Evolutionary conservation across 2,329 filamentous ascomycete species (phyloP).

Genomic region (Aspergillus clavatus): DNA sequence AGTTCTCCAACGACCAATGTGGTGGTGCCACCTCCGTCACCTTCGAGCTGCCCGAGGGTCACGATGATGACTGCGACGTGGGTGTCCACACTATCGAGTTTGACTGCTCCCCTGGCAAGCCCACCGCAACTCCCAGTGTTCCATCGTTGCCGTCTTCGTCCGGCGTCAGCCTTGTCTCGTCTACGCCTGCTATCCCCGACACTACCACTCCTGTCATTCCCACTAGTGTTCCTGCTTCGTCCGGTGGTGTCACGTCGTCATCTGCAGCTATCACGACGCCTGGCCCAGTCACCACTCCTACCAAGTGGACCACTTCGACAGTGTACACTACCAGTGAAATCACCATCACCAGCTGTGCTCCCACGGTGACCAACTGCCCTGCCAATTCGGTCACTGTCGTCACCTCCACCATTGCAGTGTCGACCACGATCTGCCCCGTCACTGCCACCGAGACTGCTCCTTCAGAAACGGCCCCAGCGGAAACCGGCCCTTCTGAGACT

Average conservation of each 20-base stretch:
- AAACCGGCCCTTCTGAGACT: background rate
- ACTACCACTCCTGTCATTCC: too few species aligned
- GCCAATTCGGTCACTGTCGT: slow-evolving; percentile 46
- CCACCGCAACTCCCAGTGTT: slow-evolving; percentile 9
- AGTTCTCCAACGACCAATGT: slow-evolving; percentile 79
- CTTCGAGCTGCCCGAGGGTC: slow-evolving; percentile 57
- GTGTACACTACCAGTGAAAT: slow-evolving; percentile 34
- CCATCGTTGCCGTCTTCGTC: slow-evolving; percentile 23
- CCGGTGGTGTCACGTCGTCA: slow-evolving; percentile 1
- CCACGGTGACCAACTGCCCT: slow-evolving; percentile 48
- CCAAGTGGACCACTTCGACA: slow-evolving; percentile 33
- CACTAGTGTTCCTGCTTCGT: slow-evolving; percentile 11
- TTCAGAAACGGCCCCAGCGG: background rate
- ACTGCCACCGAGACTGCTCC: slow-evolving; percentile 27
- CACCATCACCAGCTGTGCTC: slow-evolving; percentile 39
- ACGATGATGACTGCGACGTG: slow-evolving; percentile 61
- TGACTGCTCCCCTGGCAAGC: slow-evolving; percentile 23
- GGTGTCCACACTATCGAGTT: slow-evolving; percentile 42
- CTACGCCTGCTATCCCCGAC: too few species aligned
- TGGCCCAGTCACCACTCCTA: slow-evolving; percentile 13
- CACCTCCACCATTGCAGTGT: slow-evolving; percentile 53
- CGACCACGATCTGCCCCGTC: slow-evolving; percentile 56
- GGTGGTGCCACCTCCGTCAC: slow-evolving; percentile 81
- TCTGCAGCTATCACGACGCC: slow-evolving; percentile 9
- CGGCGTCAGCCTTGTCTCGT: slow-evolving; percentile 20